A percentile compares a stretch with the other conserved stretches of the same genome.
These are phyloP conservation scores for Botrytis paeoniae DNA, from an alignment of 2,329 filamentous ascomycete genomes.

Conservation along the genomic window DNA sequence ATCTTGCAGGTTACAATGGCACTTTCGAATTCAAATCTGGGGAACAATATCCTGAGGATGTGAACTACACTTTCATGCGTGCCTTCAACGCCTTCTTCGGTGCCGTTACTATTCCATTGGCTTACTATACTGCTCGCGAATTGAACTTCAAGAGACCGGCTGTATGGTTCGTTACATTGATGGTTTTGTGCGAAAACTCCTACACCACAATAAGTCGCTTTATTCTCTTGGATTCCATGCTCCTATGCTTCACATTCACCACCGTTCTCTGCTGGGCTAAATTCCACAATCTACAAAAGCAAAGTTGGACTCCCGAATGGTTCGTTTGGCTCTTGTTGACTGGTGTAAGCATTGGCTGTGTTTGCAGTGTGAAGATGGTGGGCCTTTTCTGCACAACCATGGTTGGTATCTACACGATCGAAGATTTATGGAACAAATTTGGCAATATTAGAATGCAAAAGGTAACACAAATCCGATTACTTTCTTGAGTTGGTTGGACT, in stretches of 20 bases:
- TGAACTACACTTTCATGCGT: slow-evolving; percentile 98
- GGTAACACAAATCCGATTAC: slow-evolving; percentile 43
- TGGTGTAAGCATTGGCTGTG: slow-evolving; percentile 92
- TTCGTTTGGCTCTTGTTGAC: slow-evolving; percentile 92
- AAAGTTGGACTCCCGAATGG: slow-evolving; percentile 89
- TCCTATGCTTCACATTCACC: slow-evolving; percentile 96
- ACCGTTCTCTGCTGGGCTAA: slow-evolving; percentile 97
- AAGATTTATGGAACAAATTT: slow-evolving; percentile 98
- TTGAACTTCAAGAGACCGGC: slow-evolving; percentile 81
- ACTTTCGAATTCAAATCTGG: slow-evolving; percentile 99
- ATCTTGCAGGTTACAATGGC: slow-evolving; percentile 95
- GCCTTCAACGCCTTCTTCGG: slow-evolving; percentile 96
- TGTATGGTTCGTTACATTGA: slow-evolving; percentile 92
- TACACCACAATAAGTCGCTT: slow-evolving; percentile 99
- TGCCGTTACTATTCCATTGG: slow-evolving; percentile 85
- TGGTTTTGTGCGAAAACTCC: slow-evolving; percentile 98
- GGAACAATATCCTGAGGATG: slow-evolving; percentile 86
- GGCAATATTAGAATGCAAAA: slow-evolving; percentile 89
- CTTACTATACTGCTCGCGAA: slow-evolving; percentile 92
- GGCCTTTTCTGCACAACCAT: slow-evolving; percentile 93
- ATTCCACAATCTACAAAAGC: slow-evolving; percentile 83
- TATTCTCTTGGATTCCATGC: slow-evolving; percentile 97
- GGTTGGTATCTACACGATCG: slow-evolving; percentile 90
- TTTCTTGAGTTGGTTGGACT: slow-evolving; percentile 9
- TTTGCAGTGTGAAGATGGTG: slow-evolving; percentile 98